A percentile compares a stretch with the other conserved stretches of the same genome.
Conservation (phyloP, 169 alveolate genomes). For the Nephromyces sp. region DNA sequence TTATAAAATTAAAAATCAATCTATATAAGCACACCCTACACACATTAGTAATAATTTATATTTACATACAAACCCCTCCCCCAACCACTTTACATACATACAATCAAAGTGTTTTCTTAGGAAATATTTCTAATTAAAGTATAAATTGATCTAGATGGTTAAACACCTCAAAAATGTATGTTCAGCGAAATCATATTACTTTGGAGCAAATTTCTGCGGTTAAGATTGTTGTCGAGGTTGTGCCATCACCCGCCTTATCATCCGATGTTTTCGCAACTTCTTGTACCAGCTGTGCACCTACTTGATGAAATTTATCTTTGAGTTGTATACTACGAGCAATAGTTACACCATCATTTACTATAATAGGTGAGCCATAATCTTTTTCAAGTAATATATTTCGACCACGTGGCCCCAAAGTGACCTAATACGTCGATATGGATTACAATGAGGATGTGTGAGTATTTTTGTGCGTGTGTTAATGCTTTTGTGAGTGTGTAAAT, state of each 20-base stretch:
- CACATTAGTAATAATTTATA: no score
- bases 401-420: conserved; percentile 80
- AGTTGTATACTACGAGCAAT: conserved; percentile 72
- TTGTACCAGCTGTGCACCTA: conserved; percentile 75
- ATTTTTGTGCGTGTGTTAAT: neutral
- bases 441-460: neutral
- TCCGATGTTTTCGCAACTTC: conserved; percentile 75
- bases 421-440: conserved; percentile 4
- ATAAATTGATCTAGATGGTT: no score
- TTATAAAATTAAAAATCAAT: neutral
- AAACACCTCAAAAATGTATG: no score
- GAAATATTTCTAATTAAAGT: no score
- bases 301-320: conserved; percentile 63
- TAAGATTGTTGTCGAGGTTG: conserved; percentile 75
- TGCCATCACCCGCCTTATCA: conserved; percentile 82
- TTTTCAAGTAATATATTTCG: conserved; percentile 70
- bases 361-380: conserved; percentile 72
- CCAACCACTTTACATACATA: no score
- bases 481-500: neutral
- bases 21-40: no score
- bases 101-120: no score
- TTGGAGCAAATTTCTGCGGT: conserved; percentile 67
- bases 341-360: conserved; percentile 79
- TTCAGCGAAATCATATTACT: no score
- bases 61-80: no score